Evolutionary conservation across 495 filamentous ascomycete genomes (phyloP).

Genomic region (Penicillium crystallinum): DNA sequence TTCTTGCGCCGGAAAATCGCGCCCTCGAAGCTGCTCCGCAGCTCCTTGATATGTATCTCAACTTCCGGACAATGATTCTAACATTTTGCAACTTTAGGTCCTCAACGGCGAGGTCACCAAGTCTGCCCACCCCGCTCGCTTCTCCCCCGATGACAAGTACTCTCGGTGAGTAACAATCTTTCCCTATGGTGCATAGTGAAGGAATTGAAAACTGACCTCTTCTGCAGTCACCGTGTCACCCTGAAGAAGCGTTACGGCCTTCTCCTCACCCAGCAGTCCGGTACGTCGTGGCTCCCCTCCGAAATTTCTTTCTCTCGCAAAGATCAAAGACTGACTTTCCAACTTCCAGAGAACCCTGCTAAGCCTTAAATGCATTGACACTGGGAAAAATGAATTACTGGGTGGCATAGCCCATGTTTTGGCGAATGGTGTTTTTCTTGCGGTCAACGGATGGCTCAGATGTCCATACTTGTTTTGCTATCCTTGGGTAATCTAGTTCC

Average conservation of each 20-base stretch:
- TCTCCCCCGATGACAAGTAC: conserved; percentile 97
- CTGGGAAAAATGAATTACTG: conserved; percentile 26
- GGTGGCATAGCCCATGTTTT: conserved; percentile 27
- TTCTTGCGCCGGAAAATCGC: neutral
- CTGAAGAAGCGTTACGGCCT: conserved; percentile 89
- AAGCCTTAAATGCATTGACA: conserved; percentile 23
- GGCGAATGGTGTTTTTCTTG: conserved; percentile 47
- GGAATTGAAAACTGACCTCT: conserved; percentile 9
- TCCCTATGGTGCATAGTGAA: neutral
- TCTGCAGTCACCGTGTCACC: conserved; percentile 72
- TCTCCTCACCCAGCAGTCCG: conserved; percentile 75
- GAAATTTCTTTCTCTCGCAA: neutral
- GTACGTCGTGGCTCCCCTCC: conserved; percentile 16
- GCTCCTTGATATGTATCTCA: conserved; percentile 22
- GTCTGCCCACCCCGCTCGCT: conserved; percentile 92
- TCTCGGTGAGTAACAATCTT: conserved; percentile 54
- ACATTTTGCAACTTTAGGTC: conserved; percentile 9
- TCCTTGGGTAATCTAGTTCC: conserved; percentile 5
- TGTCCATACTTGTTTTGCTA: conserved; percentile 16
- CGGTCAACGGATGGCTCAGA: conserved; percentile 27
- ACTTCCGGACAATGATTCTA: conserved; percentile 5
- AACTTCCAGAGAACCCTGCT: conserved; percentile 23
- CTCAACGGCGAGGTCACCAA: conserved; percentile 77
- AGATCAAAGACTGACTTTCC: conserved; percentile 8
- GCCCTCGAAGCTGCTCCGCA: neutral